phyloP scores from a whole-genome alignment of 768 basidiomycete genomes.

The Tulasnella sp. region DNA sequence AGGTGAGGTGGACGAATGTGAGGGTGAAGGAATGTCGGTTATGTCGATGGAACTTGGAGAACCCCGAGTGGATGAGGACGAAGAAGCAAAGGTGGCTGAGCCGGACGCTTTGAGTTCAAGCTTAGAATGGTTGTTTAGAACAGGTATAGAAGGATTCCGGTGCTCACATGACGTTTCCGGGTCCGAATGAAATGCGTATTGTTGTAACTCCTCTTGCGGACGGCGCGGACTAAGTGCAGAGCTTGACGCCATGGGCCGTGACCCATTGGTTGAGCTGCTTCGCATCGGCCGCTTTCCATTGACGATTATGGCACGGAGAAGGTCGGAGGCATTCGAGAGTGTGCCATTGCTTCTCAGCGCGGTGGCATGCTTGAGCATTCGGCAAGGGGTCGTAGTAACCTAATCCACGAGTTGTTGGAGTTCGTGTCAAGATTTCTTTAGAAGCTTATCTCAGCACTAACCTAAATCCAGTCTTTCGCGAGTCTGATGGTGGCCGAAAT shows the following conservation, averaged over 20 bases:
- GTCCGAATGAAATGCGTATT: not conserved
- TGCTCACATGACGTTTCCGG: not conserved
- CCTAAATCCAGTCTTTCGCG: not conserved
- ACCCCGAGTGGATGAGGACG: not conserved
- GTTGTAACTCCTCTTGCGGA: not conserved
- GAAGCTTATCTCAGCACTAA: not conserved
- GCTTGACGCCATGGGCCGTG: not conserved
- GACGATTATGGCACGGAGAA: not conserved
- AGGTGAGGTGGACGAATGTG: not conserved
- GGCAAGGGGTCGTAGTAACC: not conserved
- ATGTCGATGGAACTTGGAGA: not conserved
- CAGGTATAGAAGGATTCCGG: not conserved
- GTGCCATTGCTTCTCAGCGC: not conserved
- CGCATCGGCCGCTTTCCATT: not conserved
- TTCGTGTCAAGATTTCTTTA: not conserved
- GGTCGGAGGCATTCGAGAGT: not conserved
- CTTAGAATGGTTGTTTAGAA: not conserved
- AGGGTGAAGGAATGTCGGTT: not conserved
- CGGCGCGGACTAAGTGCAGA: not conserved
- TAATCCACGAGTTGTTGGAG: not conserved
- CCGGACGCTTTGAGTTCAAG: not conserved
- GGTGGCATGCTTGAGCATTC: conserved; percentile 11
- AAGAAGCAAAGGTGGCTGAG: not conserved
- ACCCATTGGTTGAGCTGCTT: not conserved
- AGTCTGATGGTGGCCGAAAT: conserved; percentile 8